phyloP scores from a whole-genome alignment of 2,329 filamentous ascomycete genomes.

The Cordyceps cicadae region DNA sequence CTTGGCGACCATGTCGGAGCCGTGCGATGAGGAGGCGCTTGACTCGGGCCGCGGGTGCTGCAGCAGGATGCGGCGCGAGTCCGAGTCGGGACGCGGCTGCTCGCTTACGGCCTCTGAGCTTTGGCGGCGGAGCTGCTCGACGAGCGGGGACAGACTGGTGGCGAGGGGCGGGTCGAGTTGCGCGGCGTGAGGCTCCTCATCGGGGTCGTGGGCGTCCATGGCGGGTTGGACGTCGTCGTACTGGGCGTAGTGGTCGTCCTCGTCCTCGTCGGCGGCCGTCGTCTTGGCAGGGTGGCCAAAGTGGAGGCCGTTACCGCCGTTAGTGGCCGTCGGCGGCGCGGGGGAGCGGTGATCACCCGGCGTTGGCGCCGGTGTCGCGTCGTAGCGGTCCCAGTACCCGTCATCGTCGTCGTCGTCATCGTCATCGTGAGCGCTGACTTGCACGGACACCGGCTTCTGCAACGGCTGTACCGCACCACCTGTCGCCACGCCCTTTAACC shows the following conservation, averaged over 20 bases:
- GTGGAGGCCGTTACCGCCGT: conserved; percentile 13
- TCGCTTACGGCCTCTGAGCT: conserved; percentile 18
- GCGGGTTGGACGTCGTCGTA: conserved; percentile 74
- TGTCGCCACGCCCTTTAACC: conserved; percentile 23
- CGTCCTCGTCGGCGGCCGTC: conserved; percentile 31
- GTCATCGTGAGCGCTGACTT: conserved; percentile 20
- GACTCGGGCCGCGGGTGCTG: conserved; percentile 50
- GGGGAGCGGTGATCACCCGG: conserved; percentile 56
- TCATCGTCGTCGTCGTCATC: conserved; percentile 65
- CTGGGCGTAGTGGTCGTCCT: conserved; percentile 67
- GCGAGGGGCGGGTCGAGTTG: conserved; percentile 28
- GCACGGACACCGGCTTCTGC: conserved; percentile 1
- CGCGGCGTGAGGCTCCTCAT: conserved; percentile 45
- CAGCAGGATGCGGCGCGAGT: conserved; percentile 24
- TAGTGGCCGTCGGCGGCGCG: conserved; percentile 37
- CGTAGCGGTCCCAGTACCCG: conserved; percentile 74
- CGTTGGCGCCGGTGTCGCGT: conserved; percentile 58
- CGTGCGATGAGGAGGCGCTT: conserved; percentile 47
- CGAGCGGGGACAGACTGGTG: conserved; percentile 18
- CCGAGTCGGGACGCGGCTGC: background rate
- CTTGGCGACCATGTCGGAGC: conserved; percentile 51
- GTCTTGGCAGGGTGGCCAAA: conserved; percentile 20
- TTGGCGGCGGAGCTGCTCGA: conserved; percentile 15
- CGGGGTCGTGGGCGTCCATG: conserved; percentile 74
- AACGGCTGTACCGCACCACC: conserved; percentile 11